These are phyloP conservation scores for Oryza nivara DNA, from an alignment of 176 grass and related monocot species.

Conservation along the genomic window DNA sequence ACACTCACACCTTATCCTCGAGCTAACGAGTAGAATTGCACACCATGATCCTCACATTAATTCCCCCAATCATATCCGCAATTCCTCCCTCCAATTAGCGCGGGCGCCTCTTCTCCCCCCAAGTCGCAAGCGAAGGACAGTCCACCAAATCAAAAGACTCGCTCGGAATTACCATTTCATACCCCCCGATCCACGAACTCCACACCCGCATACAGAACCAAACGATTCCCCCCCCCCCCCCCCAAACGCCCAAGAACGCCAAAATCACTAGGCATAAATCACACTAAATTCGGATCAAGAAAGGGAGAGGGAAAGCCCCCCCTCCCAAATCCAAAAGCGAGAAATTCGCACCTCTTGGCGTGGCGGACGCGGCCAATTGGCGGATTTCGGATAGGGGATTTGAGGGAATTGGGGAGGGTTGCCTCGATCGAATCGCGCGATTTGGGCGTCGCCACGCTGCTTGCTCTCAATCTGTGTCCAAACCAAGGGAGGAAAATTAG, in stretches of 20 bases:
- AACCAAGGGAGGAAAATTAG: constrained; percentile 29
- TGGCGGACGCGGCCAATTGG: constrained; percentile 29
- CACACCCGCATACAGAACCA: neutral
- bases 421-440: constrained; percentile 40
- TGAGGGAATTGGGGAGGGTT: neutral
- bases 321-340: neutral
- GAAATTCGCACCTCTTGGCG: constrained; percentile 55
- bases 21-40: neutral
- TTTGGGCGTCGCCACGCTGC: constrained; percentile 50
- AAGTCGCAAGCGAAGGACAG: neutral
- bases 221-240: neutral
- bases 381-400: constrained; percentile 27
- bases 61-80: neutral
- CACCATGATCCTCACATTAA: neutral
- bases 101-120: neutral
- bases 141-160: neutral
- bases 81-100: neutral
- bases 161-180: neutral
- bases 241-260: neutral
- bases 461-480: neutral
- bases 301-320: neutral
- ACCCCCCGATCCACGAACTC: neutral
- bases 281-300: constrained; percentile 17
- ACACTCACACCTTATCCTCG: neutral
- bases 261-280: neutral